These are phyloP conservation scores for Rutstroemia sp. DNA, from an alignment of 2,329 filamentous ascomycete species.

Conservation along the genomic window DNA sequence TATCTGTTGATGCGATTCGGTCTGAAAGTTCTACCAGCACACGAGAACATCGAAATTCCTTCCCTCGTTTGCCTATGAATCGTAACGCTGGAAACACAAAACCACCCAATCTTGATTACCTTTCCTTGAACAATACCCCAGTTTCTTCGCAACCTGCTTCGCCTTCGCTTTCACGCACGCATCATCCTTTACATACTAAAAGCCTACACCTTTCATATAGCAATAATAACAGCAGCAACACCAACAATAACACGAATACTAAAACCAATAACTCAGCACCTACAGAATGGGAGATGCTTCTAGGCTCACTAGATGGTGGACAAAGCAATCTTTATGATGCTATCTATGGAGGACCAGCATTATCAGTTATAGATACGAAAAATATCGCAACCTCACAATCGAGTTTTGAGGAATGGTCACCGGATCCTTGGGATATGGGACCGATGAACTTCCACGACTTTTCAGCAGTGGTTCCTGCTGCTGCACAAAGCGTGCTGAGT, in stretches of 20 bases:
- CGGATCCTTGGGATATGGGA: constrained; percentile 42
- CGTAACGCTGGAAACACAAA: constrained; percentile 16
- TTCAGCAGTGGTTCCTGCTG: constrained; percentile 18
- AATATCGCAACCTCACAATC: constrained; percentile 14
- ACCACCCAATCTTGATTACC: constrained; percentile 51
- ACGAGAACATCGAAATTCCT: constrained; percentile 31
- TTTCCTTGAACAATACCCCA: constrained; percentile 42
- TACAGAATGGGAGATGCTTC: constrained; percentile 74
- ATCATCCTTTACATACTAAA: constrained; percentile 20
- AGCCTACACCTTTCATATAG: constrained; percentile 17
- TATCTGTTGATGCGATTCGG: constrained; percentile 18
- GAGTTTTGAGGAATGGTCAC: constrained; percentile 42
- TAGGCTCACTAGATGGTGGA: constrained; percentile 73
- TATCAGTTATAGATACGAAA: constrained; percentile 13
- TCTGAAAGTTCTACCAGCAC: constrained; percentile 31
- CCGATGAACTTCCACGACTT: constrained; percentile 35
- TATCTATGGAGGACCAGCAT: constrained; percentile 62
- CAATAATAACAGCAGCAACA: neutral
- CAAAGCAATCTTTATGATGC: constrained; percentile 78
- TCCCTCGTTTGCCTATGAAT: constrained; percentile 20
- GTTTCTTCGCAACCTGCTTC: constrained; percentile 43
- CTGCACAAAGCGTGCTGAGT: constrained; percentile 48
- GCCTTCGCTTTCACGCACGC: constrained; percentile 27
- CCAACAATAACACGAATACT: constrained; percentile 32
- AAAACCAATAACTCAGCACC: constrained; percentile 44